phyloP scores from a whole-genome alignment of 2,329 filamentous ascomycete genomes.

The Phoma sp. region DNA sequence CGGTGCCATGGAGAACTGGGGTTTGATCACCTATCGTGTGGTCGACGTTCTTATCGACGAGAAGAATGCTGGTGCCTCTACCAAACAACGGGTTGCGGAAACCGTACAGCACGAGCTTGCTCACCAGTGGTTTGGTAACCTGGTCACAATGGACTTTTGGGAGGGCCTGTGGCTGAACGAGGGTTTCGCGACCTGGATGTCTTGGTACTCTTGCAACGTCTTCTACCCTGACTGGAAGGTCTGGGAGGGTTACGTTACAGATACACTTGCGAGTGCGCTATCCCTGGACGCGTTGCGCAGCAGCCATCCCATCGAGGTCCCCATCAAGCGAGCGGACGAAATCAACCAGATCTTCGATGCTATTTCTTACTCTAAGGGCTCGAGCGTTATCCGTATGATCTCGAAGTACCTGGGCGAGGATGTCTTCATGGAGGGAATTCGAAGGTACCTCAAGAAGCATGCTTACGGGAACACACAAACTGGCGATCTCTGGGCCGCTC shows the following conservation, averaged over 20 bases:
- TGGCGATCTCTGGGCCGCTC: slow-evolving; percentile 85
- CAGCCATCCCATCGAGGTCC: slow-evolving; percentile 95
- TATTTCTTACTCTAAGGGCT: slow-evolving; percentile 97
- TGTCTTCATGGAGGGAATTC: slow-evolving; percentile 88
- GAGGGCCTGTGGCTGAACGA: slow-evolving; percentile 97
- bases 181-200: slow-evolving; percentile 91
- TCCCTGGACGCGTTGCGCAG: slow-evolving; percentile 89
- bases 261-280: slow-evolving; percentile 87
- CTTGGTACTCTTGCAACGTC: slow-evolving; percentile 89
- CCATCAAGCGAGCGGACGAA: slow-evolving; percentile 92
- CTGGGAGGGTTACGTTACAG: slow-evolving; percentile 93
- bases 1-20: slow-evolving; percentile 99
- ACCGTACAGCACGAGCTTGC: slow-evolving; percentile 96
- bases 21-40: slow-evolving; percentile 90
- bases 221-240: slow-evolving; percentile 99
- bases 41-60: slow-evolving; percentile 91
- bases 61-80: slow-evolving; percentile 85
- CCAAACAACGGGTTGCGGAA: slow-evolving; percentile 91
- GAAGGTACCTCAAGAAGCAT: slow-evolving; percentile 91
- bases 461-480: slow-evolving; percentile 96
- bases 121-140: slow-evolving; percentile 97
- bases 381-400: slow-evolving; percentile 95
- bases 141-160: slow-evolving; percentile 99
- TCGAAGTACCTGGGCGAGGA: slow-evolving; percentile 95
- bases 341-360: slow-evolving; percentile 99